phyloP scores from a whole-genome alignment of 108 stramenopile genomes.

The Ochromonas danica region DNA sequence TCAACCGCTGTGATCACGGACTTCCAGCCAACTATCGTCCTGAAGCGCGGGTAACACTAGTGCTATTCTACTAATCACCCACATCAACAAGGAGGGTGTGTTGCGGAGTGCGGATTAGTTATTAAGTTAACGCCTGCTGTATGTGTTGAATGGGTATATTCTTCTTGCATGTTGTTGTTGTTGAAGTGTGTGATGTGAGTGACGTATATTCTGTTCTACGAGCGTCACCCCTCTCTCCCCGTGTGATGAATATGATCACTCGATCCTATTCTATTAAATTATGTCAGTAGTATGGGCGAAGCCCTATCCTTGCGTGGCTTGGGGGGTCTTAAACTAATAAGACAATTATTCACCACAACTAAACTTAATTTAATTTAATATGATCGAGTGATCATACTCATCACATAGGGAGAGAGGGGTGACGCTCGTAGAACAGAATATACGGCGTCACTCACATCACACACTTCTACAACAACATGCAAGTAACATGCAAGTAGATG shows the following conservation, averaged over 20 bases:
- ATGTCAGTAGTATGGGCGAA: too few relatives aligned
- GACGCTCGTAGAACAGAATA: slow-evolving; percentile 1
- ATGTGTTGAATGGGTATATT: slow-evolving; percentile 17
- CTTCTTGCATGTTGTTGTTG: slow-evolving; percentile 5
- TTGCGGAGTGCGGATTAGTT: too few relatives aligned
- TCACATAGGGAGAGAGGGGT: background rate
- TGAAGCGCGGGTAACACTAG: too few relatives aligned
- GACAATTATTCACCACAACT: too few relatives aligned
- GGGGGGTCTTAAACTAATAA: too few relatives aligned
- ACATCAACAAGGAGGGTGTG: too few relatives aligned
- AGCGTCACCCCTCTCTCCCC: background rate
- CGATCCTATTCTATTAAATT: slow-evolving; percentile 2
- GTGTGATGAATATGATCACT: slow-evolving; percentile 9
- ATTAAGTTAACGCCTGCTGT: too few relatives aligned
- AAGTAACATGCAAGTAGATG: too few relatives aligned
- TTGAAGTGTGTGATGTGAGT: slow-evolving; percentile 6
- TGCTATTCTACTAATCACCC: too few relatives aligned
- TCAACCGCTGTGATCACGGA: too few relatives aligned
- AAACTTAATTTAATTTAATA: slow-evolving; percentile 10
- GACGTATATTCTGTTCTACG: slow-evolving; percentile 6
- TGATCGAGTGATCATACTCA: slow-evolving; percentile 2
- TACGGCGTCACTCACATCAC: slow-evolving; percentile 5
- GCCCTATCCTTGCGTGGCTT: too few relatives aligned
- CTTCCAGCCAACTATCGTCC: too few relatives aligned
- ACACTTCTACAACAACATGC: slow-evolving; percentile 8